Percentiles rank a stretch among this genome's conserved stretches.
These are phyloP conservation scores for Pythium chondricola DNA, from an alignment of 352 stramenopile species.

Conservation along the genomic window DNA sequence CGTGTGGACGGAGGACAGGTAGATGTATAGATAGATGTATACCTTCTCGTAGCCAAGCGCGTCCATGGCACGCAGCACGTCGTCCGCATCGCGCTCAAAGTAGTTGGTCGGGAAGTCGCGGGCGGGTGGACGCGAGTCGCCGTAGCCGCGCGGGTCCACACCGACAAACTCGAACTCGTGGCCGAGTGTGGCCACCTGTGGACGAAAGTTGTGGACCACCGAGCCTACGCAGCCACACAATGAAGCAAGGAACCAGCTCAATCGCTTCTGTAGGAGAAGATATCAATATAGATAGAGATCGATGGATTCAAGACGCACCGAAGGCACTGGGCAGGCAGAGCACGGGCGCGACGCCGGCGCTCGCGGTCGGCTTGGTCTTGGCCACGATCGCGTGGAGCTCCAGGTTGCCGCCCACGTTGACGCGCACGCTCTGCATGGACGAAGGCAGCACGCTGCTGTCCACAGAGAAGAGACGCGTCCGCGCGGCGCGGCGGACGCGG, in stretches of 20 bases:
- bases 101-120: constrained; percentile 45
- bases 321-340: constrained; percentile 70
- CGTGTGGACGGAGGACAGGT: no score
- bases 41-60: constrained; percentile 52
- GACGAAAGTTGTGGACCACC: constrained; percentile 50
- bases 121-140: constrained; percentile 33
- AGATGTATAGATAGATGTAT: no score
- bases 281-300: not conserved
- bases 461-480: not conserved
- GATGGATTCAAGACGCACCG: constrained; percentile 18
- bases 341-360: constrained; percentile 20
- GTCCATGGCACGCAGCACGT: constrained; percentile 59
- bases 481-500: not conserved
- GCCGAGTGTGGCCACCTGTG: constrained; percentile 45
- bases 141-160: constrained; percentile 59
- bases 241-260: not conserved
- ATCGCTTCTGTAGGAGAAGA: no score
- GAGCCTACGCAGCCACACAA: constrained; percentile 21
- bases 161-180: constrained; percentile 54
- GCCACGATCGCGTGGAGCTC: constrained; percentile 46
- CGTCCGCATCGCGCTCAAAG: constrained; percentile 65
- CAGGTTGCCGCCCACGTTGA: constrained; percentile 29
- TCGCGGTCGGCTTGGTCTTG: constrained; percentile 3
- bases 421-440: constrained; percentile 26
- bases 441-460: constrained; percentile 2